Evolutionary conservation across 495 filamentous ascomycete genomes (phyloP).

Genomic region (Trichocladium antarcticum): DNA sequence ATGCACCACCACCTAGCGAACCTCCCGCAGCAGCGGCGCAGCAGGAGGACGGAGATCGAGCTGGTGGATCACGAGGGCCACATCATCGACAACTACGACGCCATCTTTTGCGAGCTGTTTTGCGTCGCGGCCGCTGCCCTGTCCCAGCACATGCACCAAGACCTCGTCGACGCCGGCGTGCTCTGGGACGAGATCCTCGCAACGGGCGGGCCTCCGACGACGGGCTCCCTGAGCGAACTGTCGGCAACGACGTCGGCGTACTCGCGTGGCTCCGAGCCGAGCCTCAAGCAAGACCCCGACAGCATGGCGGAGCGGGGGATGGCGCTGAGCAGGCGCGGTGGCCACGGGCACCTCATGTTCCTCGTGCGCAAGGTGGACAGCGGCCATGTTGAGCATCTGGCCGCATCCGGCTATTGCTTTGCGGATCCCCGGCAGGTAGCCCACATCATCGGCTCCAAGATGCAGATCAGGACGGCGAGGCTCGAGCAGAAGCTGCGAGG

Average conservation of each 20-base stretch:
- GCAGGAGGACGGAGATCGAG: constrained; percentile 19
- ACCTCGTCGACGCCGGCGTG: constrained; percentile 54
- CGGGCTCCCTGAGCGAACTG: constrained; percentile 1
- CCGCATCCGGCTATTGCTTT: constrained; percentile 65
- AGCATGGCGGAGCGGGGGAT: constrained; percentile 23
- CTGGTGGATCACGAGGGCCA: constrained; percentile 32
- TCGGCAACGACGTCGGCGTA: neutral
- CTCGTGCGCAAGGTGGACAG: constrained; percentile 56
- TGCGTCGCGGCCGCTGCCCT: constrained; percentile 68
- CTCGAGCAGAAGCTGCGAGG: constrained; percentile 45
- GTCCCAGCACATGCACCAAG: constrained; percentile 50
- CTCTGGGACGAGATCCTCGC: constrained; percentile 69
- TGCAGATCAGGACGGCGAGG: constrained; percentile 52
- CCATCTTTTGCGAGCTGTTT: constrained; percentile 77
- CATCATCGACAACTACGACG: constrained; percentile 54
- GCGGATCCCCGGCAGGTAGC: constrained; percentile 58
- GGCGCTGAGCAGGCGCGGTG: constrained; percentile 27
- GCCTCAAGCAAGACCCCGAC: neutral
- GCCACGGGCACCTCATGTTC: constrained; percentile 68
- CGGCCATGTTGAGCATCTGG: constrained; percentile 45
- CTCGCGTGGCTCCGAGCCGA: neutral
- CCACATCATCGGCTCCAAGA: constrained; percentile 51
- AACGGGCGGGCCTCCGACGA: constrained; percentile 36
- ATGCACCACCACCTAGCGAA: constrained; percentile 52
- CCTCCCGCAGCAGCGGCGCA: constrained; percentile 22